These are phyloP conservation scores for Phytophthora pluvialis DNA, from an alignment of 352 stramenopile genomes.

Conservation along the genomic window DNA sequence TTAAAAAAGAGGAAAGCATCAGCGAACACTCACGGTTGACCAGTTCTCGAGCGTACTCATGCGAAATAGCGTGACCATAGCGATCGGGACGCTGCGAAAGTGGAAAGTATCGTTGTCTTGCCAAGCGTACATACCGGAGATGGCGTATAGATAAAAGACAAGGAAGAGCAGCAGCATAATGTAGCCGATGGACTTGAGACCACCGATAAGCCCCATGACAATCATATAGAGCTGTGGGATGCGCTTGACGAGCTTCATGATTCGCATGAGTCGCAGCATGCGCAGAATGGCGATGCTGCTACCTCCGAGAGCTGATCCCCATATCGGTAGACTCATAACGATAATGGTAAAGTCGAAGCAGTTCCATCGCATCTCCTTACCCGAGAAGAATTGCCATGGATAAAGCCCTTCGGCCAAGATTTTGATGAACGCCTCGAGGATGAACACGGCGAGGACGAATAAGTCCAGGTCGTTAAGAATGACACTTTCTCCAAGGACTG, in stretches of 20 bases:
- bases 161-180: slow-evolving; percentile 88
- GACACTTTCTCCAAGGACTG: slow-evolving; percentile 41
- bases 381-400: slow-evolving; percentile 80
- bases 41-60: slow-evolving; percentile 87
- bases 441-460: slow-evolving; percentile 74
- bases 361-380: slow-evolving; percentile 83
- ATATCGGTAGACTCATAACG: slow-evolving; percentile 77
- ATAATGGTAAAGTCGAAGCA: slow-evolving; percentile 88
- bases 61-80: slow-evolving; percentile 86
- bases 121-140: slow-evolving; percentile 92
- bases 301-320: slow-evolving; percentile 66
- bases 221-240: slow-evolving; percentile 93
- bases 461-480: slow-evolving; percentile 74
- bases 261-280: slow-evolving; percentile 87
- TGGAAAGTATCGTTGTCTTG: slow-evolving; percentile 88
- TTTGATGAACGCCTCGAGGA: slow-evolving; percentile 78
- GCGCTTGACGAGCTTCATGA: slow-evolving; percentile 92
- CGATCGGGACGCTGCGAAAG: slow-evolving; percentile 77
- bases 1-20: neutral
- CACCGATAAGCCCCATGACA: slow-evolving; percentile 89
- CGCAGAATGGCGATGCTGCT: slow-evolving; percentile 84
- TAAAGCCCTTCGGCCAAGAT: slow-evolving; percentile 75
- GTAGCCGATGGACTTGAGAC: slow-evolving; percentile 91
- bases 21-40: slow-evolving; percentile 56
- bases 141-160: slow-evolving; percentile 91